phyloP scores from a whole-genome alignment of 768 basidiomycete species.

The Termitomyces sp. region DNA sequence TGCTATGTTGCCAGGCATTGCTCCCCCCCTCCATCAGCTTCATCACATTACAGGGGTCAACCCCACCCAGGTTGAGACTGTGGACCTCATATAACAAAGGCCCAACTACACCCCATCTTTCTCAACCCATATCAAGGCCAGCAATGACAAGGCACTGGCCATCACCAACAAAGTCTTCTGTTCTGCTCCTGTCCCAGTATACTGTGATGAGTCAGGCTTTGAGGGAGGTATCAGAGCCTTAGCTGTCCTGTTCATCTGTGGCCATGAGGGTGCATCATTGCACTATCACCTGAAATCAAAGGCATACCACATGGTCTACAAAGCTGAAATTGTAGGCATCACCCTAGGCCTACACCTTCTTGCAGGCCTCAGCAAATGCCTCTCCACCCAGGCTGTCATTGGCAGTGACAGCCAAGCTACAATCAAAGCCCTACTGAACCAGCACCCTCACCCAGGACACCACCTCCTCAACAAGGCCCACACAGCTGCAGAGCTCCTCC shows the following conservation, averaged over 20 bases:
- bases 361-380: too few species aligned
- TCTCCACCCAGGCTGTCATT: not conserved
- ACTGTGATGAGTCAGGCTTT: too few species aligned
- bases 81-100: accelerated
- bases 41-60: not conserved
- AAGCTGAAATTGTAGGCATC: not conserved
- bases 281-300: too few species aligned
- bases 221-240: too few species aligned
- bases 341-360: not conserved
- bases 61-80: not conserved
- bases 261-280: too few species aligned
- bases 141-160: not conserved
- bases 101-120: not conserved
- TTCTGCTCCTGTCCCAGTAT: too few species aligned
- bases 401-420: not conserved
- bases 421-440: not conserved
- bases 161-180: too few species aligned
- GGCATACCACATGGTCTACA: too few species aligned
- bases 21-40: not conserved
- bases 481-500: too few species aligned
- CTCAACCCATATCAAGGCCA: not conserved
- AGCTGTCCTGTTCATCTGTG: too few species aligned
- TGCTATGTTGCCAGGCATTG: not conserved
- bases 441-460: not conserved
- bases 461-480: too few species aligned